Conservation (phyloP, 345 rosid genomes). For the Garcia nutans region DNA sequence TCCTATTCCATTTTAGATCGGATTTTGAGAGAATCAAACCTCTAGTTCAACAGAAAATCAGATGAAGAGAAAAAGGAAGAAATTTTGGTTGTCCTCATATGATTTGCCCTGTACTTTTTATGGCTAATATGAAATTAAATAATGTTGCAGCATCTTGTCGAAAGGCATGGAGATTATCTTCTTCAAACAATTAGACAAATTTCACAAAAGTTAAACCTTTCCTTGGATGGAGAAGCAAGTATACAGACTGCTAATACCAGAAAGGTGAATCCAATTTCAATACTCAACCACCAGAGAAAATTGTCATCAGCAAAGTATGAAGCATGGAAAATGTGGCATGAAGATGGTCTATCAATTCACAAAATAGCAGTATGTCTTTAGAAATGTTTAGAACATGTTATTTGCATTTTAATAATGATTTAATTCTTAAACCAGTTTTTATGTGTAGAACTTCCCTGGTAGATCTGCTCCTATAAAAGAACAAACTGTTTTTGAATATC, state of each 20-base stretch:
- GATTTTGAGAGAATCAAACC: not conserved
- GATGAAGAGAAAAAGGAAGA: not conserved
- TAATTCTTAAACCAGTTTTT: not conserved
- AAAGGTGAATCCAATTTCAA: slow-evolving; percentile 5
- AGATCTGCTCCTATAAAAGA: slow-evolving; percentile 50
- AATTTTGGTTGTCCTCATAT: not conserved
- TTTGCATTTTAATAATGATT: slow-evolving; percentile 4
- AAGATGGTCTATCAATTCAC: slow-evolving; percentile 38
- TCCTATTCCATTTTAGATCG: not conserved
- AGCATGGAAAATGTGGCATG: slow-evolving; percentile 53
- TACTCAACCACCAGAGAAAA: slow-evolving; percentile 22
- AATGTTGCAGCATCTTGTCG: slow-evolving; percentile 42
- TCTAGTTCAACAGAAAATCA: not conserved
- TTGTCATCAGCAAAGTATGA: slow-evolving; percentile 40
- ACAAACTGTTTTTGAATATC: slow-evolving; percentile 41
- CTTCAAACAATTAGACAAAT: slow-evolving; percentile 34
- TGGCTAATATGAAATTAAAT: slow-evolving; percentile 9
- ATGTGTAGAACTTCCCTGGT: slow-evolving; percentile 34
- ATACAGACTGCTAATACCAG: slow-evolving; percentile 5
- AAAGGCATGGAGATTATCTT: slow-evolving; percentile 39
- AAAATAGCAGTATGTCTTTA: slow-evolving; percentile 39
- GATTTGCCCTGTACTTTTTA: not conserved
- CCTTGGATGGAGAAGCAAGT: slow-evolving; percentile 38
- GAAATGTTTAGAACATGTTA: not conserved
- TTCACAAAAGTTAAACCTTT: slow-evolving; percentile 38